phyloP scores from a whole-genome alignment of 768 basidiomycete species.

The Heimioporus sp. region DNA sequence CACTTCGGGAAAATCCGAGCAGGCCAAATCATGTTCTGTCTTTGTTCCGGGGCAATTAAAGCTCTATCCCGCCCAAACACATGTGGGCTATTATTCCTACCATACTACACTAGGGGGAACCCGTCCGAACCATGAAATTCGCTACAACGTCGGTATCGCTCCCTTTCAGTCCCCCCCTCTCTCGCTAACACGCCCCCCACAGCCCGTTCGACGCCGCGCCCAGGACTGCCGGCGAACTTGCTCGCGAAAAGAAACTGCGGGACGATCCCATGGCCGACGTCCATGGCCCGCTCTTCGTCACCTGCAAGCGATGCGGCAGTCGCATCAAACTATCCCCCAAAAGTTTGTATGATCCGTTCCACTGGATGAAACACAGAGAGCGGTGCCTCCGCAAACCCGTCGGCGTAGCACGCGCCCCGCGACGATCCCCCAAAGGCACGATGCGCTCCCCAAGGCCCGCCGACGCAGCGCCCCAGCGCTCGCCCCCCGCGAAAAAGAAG shows the following conservation, averaged over 20 bases:
- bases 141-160: constrained; percentile 12
- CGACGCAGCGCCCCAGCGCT: constrained; percentile 9
- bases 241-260: constrained; percentile 50
- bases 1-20: constrained; percentile 29
- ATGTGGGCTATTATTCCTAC: too few species aligned
- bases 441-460: too few species aligned
- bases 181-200: constrained; percentile 6
- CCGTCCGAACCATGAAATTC: too few species aligned
- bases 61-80: background rate
- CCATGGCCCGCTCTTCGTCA: constrained; percentile 47
- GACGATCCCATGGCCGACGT: constrained; percentile 54
- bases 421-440: constrained; percentile 20
- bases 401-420: constrained; percentile 12
- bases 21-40: background rate
- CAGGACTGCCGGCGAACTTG: constrained; percentile 42
- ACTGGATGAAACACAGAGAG: constrained; percentile 64
- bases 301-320: constrained; percentile 53
- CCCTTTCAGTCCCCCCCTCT: background rate
- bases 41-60: constrained; percentile 18
- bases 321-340: constrained; percentile 67
- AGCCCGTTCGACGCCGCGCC: constrained; percentile 28
- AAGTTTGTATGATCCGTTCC: constrained; percentile 62
- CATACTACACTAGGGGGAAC: too few species aligned
- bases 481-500: constrained; percentile 19
- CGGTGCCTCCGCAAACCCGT: constrained; percentile 53